These are phyloP conservation scores for Micromonas commoda DNA, from an alignment of 139 green algal genomes.

Conservation along the genomic window DNA sequence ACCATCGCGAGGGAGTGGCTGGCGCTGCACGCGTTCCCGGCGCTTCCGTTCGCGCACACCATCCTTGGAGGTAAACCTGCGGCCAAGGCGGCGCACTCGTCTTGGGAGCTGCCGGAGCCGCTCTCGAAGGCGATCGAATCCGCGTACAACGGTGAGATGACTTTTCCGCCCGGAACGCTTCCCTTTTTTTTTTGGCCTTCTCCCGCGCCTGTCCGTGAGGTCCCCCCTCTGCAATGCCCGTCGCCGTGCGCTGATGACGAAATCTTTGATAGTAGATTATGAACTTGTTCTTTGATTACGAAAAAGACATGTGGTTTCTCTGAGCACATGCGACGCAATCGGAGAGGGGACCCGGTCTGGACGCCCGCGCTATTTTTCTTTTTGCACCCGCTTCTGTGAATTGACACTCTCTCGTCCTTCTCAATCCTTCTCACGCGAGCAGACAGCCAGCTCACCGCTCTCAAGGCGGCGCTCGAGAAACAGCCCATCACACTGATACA, in stretches of 20 bases:
- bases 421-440: not conserved
- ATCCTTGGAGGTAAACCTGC: not conserved
- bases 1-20: constrained; percentile 85
- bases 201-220: not conserved
- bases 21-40: constrained; percentile 64
- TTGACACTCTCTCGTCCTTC: not conserved
- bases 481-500: constrained; percentile 37
- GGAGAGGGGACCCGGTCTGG: not conserved
- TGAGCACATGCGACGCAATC: not conserved
- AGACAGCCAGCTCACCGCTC: not conserved
- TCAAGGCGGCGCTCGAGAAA: constrained; percentile 3
- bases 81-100: not conserved
- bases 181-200: not conserved
- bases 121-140: constrained; percentile 1
- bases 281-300: not conserved
- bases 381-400: not conserved
- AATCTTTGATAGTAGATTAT: constrained; percentile 5
- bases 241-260: not conserved
- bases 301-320: not conserved
- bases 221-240: not conserved
- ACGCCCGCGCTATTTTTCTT: not conserved
- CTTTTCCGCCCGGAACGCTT: too few relatives aligned
- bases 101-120: not conserved
- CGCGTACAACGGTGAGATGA: not conserved
- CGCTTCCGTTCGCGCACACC: constrained; percentile 60